Evolutionary conservation across 2,329 filamentous ascomycete genomes (phyloP), one percentile per base, ranked within the genome.

Genomic region (Arthrobotrys sphaeroides): DNA sequence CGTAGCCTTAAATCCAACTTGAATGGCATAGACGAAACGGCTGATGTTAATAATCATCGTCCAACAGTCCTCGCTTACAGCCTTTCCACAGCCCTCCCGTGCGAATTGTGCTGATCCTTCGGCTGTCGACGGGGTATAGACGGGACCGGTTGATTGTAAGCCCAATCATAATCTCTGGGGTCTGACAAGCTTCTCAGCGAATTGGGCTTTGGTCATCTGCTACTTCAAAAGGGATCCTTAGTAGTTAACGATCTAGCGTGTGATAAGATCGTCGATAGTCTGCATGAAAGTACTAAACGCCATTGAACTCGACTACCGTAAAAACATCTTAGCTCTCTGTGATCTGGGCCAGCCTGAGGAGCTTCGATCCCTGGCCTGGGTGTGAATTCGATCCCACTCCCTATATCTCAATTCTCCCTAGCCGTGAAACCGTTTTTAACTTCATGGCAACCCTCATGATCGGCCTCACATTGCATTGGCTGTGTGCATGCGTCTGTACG

Each of bases 391-490:
- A 64, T 40, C 62, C 13, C 24, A 33, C 22, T 16, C 31, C 26
- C n/a, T 18, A 16, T 38, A 51, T 38, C 49, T 38, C 22, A 55
- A 36, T 5, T 62, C 26, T 62, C 33, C 33, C 18, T 45, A 62
- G 53, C 20, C 18, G 9, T 55, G 31, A 36, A 31, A 24, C 31
- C 66, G 20, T 55, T 45, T 55, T 55, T 38, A 38, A 28, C n/a
- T 55, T 55, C 38, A 49, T 62, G 13, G 26, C 49, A 7, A 55
- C 24, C 22, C 55, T 62, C 66, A 70, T 60, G 66, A 70, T 70
- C 66, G 60, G n/a, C 66, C 43, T 70, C 55, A 49, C 57, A 70
- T 70, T 72, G 59, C 47, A 73, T 66, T 66, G 69, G 68, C 69
- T 73, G 65, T 64, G 59, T 66, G 69, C 60, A 66, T 73, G 61